Evolutionary conservation across 495 filamentous ascomycete species (phyloP).

Genomic region (Lophium mytilinum): DNA sequence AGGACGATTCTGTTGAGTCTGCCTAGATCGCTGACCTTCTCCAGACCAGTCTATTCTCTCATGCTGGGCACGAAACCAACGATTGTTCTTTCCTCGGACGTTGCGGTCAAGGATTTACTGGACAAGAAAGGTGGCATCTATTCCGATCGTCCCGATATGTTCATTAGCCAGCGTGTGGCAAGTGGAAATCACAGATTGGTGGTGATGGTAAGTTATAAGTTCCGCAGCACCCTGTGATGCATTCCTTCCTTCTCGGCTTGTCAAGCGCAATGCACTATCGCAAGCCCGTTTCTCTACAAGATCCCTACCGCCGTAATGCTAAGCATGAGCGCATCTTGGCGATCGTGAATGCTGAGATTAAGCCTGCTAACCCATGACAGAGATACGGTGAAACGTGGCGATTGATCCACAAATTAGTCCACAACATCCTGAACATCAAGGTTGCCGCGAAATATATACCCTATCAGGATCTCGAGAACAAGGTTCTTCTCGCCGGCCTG

Average conservation of each 20-base stretch:
- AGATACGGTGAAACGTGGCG: slow-evolving; percentile 35
- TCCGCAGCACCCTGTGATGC: slow-evolving; percentile 11
- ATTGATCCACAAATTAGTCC: slow-evolving; percentile 36
- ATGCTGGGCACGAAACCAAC: slow-evolving; percentile 25
- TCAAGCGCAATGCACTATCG: slow-evolving; percentile 20
- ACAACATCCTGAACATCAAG: slow-evolving; percentile 39
- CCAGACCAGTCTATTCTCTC: slow-evolving; percentile 30
- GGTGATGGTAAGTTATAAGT: slow-evolving; percentile 20
- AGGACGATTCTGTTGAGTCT: neutral
- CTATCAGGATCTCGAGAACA: slow-evolving; percentile 46
- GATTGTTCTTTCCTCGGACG: slow-evolving; percentile 26
- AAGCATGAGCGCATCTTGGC: neutral
- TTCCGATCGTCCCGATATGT: slow-evolving; percentile 23
- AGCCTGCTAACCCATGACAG: slow-evolving; percentile 2
- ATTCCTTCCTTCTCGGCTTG: slow-evolving; percentile 24
- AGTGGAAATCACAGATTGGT: slow-evolving; percentile 11
- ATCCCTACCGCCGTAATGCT: neutral
- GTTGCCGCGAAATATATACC: slow-evolving; percentile 37
- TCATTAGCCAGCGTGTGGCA: neutral
- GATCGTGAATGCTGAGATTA: neutral
- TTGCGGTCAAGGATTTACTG: slow-evolving; percentile 35
- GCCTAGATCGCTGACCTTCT: neutral
- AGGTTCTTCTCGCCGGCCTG: slow-evolving; percentile 42
- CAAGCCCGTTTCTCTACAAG: neutral
- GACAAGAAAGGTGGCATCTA: slow-evolving; percentile 33